phyloP scores from a whole-genome alignment of 108 stramenopile genomes.

The Aureococcus anophagefferens region DNA sequence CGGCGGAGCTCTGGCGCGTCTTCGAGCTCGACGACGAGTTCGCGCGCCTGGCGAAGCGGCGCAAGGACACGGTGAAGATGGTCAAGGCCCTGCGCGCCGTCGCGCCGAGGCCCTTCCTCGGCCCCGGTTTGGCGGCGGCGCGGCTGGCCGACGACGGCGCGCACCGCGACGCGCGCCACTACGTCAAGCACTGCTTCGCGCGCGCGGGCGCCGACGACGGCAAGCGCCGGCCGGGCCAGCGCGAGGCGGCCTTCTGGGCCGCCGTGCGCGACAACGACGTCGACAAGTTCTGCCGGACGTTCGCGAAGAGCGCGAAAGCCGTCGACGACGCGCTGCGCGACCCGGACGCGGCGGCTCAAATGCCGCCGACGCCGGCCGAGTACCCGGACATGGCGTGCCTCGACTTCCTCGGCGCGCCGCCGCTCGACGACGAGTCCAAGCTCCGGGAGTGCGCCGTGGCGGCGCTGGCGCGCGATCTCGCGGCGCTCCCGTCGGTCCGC shows the following conservation, averaged over 20 bases:
- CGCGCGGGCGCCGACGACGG: background rate
- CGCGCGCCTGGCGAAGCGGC: slow-evolving; percentile 1
- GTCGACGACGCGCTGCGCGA: background rate
- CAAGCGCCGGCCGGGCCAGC: background rate
- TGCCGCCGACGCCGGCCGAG: background rate
- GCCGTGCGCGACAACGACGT: background rate
- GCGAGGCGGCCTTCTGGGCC: background rate
- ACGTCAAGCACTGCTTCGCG: background rate
- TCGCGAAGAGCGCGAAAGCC: background rate
- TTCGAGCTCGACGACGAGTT: slow-evolving; percentile 28
- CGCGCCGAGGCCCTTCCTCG: no score
- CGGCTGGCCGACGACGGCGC: background rate
- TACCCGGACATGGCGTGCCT: background rate
- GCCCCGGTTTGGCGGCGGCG: background rate
- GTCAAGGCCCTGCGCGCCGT: background rate
- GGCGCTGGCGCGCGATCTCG: background rate
- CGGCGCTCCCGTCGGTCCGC: background rate
- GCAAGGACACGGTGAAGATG: background rate
- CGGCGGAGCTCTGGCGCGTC: slow-evolving; percentile 24
- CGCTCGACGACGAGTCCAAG: background rate
- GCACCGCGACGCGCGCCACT: background rate
- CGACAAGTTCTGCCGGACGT: background rate
- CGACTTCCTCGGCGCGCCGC: background rate
- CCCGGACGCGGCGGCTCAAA: background rate
- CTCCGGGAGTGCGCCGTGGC: background rate